Percentiles rank a stretch among this genome's conserved stretches.
phyloP scores from a whole-genome alignment of 2,329 filamentous ascomycete genomes.

The Leptosphaerulina australis region DNA sequence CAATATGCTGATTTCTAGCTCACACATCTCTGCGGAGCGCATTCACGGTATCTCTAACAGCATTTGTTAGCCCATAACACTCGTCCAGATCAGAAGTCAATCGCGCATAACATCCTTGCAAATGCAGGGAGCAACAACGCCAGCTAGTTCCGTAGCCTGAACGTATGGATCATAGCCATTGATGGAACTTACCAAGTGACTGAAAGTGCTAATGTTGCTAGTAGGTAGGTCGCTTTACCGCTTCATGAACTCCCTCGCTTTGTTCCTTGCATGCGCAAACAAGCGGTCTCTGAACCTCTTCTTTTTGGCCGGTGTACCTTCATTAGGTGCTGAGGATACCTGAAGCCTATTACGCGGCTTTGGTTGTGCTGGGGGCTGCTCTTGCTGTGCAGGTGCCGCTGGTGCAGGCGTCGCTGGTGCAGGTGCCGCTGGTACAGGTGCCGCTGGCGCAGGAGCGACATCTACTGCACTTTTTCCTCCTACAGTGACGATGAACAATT shows the following conservation, averaged over 20 bases:
- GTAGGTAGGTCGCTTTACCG: no score
- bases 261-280: conserved; percentile 4
- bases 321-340: background rate
- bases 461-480: conserved; percentile 9
- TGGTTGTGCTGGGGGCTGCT: background rate
- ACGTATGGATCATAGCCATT: no score
- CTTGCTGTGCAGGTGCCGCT: background rate
- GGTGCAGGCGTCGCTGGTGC: background rate
- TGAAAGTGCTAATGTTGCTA: no score
- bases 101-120: no score
- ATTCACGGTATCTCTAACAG: no score
- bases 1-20: no score
- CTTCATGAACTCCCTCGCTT: conserved; percentile 6
- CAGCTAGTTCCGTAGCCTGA: no score
- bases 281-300: conserved; percentile 2
- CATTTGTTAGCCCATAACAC: no score
- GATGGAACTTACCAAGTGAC: no score
- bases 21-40: no score
- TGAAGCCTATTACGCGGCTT: background rate
- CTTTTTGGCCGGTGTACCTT: background rate
- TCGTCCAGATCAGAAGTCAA: no score
- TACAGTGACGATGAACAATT: conserved; percentile 4
- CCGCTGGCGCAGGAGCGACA: background rate
- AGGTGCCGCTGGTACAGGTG: background rate
- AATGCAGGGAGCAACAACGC: no score